Conservation (phyloP, 495 filamentous ascomycete genomes). For the Thermothielavioides terrestris region DNA sequence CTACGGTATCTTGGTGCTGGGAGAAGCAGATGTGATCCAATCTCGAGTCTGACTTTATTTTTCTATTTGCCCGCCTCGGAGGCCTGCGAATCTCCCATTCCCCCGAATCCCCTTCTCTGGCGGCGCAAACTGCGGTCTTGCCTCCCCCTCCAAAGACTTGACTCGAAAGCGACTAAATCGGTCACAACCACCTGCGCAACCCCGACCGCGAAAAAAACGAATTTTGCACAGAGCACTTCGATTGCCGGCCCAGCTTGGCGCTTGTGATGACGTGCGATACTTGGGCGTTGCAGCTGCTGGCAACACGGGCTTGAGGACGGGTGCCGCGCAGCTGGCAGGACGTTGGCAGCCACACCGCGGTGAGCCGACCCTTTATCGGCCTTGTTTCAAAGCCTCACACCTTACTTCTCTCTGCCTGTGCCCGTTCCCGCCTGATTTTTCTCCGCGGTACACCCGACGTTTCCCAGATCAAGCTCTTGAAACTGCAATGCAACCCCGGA, state of each 20-base stretch:
- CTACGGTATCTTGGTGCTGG: neutral
- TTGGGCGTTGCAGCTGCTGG: neutral
- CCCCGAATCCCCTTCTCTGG: neutral
- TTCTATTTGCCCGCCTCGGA: too few relatives aligned
- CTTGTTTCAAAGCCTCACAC: neutral
- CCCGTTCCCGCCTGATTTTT: neutral
- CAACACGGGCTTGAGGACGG: neutral
- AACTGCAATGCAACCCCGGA: too few relatives aligned
- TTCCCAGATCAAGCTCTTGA: too few relatives aligned
- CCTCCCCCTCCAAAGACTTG: neutral
- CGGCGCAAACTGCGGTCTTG: neutral
- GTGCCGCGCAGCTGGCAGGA: neutral
- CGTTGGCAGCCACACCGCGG: constrained; percentile 3
- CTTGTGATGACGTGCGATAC: neutral
- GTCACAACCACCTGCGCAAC: neutral
- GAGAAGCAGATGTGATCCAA: neutral
- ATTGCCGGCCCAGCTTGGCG: too few relatives aligned
- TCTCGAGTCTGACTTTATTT: neutral
- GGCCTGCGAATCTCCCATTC: too few relatives aligned
- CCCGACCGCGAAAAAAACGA: neutral
- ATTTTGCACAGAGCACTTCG: too few relatives aligned
- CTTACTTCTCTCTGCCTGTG: constrained; percentile 1
- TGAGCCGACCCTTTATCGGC: neutral
- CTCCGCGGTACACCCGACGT: neutral
- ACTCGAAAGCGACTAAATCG: too few relatives aligned